phyloP scores from a whole-genome alignment of 2,329 filamentous ascomycete genomes.

The Alternaria triticina region DNA sequence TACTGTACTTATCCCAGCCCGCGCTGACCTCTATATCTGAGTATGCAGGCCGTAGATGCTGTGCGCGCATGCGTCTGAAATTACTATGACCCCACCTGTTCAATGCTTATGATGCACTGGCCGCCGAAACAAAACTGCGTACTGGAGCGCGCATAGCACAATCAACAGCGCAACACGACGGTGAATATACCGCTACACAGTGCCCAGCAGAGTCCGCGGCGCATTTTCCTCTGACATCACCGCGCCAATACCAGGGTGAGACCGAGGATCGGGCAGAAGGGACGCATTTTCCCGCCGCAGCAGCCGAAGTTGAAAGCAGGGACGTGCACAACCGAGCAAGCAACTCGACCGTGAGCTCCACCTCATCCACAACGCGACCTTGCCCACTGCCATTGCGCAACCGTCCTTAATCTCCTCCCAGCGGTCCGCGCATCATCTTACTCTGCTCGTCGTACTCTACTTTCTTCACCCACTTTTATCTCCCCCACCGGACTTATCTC shows the following conservation, averaged over 20 bases:
- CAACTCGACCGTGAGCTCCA: conserved; percentile 13
- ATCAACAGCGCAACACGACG: background rate
- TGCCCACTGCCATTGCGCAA: conserved; percentile 31
- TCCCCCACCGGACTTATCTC: background rate
- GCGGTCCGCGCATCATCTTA: conserved; percentile 22
- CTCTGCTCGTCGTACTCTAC: conserved; percentile 11
- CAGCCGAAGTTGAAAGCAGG: conserved; percentile 4
- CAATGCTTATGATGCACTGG: background rate
- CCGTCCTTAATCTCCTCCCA: conserved; percentile 15
- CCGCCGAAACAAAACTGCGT: background rate
- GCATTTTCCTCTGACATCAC: conserved; percentile 11
- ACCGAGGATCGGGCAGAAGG: conserved; percentile 18
- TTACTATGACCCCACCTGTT: background rate
- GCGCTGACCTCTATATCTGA: too few relatives aligned
- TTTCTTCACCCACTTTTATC: background rate
- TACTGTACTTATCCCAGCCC: too few relatives aligned
- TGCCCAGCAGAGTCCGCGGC: background rate
- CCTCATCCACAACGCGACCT: conserved; percentile 12
- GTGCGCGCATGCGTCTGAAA: background rate
- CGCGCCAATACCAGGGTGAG: conserved; percentile 1
- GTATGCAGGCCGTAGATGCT: background rate
- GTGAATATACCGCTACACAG: background rate
- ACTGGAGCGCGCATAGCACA: background rate
- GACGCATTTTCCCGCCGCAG: conserved; percentile 18
- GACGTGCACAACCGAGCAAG: conserved; percentile 14